These are phyloP conservation scores for Plantago coronopus DNA, from an alignment of 305 asterid species.

Conservation along the genomic window DNA sequence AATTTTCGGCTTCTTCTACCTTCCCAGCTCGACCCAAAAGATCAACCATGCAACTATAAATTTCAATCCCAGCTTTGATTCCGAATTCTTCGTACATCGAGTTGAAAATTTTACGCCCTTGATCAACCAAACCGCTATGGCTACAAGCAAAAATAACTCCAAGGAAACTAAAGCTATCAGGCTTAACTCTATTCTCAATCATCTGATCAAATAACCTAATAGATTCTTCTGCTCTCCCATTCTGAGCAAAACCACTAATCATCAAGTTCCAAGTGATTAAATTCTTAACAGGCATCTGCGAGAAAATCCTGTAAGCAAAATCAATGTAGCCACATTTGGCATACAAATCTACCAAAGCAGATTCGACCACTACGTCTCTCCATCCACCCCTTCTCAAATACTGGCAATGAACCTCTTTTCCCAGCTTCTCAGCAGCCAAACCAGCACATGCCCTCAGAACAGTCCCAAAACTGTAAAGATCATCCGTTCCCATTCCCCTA, in stretches of 20 bases:
- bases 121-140: constrained; percentile 68
- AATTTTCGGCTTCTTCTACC: constrained; percentile 74
- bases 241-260: constrained; percentile 93
- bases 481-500: constrained; percentile 46
- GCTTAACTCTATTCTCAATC: constrained; percentile 48
- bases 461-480: constrained; percentile 69
- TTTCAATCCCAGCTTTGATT: constrained; percentile 53
- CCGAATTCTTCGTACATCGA: constrained; percentile 48
- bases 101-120: constrained; percentile 54
- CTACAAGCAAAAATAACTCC: constrained; percentile 86
- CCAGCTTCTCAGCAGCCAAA: constrained; percentile 63
- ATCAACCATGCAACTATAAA: constrained; percentile 85
- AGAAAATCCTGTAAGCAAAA: constrained; percentile 57
- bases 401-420: constrained; percentile 87
- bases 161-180: constrained; percentile 65
- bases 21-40: constrained; percentile 71
- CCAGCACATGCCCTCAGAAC: constrained; percentile 86
- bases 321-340: constrained; percentile 80
- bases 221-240: constrained; percentile 77
- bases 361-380: constrained; percentile 80
- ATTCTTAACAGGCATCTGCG: constrained; percentile 56
- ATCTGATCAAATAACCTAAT: constrained; percentile 49
- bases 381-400: constrained; percentile 78
- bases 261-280: constrained; percentile 83
- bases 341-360: constrained; percentile 82